These are phyloP conservation scores for Selenicereus undatus DNA, from an alignment of 148 eudicot genomes.

Conservation along the genomic window DNA sequence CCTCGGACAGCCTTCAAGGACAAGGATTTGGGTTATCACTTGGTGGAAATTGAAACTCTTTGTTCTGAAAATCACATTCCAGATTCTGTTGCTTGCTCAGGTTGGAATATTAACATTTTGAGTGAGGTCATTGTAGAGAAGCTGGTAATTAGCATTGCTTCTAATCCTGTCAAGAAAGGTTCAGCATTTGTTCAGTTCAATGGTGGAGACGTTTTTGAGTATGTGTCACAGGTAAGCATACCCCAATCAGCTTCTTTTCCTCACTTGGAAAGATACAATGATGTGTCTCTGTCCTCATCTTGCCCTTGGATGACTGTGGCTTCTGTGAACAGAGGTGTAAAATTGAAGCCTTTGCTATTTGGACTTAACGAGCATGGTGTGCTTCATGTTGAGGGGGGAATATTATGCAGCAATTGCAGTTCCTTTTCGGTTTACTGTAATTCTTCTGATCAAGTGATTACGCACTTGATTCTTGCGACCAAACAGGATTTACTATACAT, in stretches of 20 bases:
- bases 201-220: slow-evolving; percentile 67
- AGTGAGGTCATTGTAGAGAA: slow-evolving; percentile 48
- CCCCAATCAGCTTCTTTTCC: slow-evolving; percentile 35
- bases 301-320: slow-evolving; percentile 87
- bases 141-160: slow-evolving; percentile 46
- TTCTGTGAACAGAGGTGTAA: slow-evolving; percentile 35
- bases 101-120: slow-evolving; percentile 56
- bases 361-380: slow-evolving; percentile 80
- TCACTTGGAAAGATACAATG: slow-evolving; percentile 39
- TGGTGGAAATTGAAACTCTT: slow-evolving; percentile 62
- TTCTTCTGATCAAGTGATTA: slow-evolving; percentile 46
- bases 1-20: slow-evolving; percentile 25
- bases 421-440: slow-evolving; percentile 74
- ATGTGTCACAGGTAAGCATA: slow-evolving; percentile 39
- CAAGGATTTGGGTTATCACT: slow-evolving; percentile 46
- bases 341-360: slow-evolving; percentile 49
- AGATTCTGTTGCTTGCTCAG: slow-evolving; percentile 65
- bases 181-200: slow-evolving; percentile 73
- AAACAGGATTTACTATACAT: slow-evolving; percentile 87
- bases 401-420: slow-evolving; percentile 83
- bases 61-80: slow-evolving; percentile 69
- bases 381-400: slow-evolving; percentile 62
- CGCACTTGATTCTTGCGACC: slow-evolving; percentile 82
- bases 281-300: slow-evolving; percentile 51
- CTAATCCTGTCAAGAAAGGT: slow-evolving; percentile 42